Evolutionary conservation across 805 yeast species (phyloP), one percentile per base, ranked within the genome.

Genomic region (Lipomyces yamanashiensis): DNA sequence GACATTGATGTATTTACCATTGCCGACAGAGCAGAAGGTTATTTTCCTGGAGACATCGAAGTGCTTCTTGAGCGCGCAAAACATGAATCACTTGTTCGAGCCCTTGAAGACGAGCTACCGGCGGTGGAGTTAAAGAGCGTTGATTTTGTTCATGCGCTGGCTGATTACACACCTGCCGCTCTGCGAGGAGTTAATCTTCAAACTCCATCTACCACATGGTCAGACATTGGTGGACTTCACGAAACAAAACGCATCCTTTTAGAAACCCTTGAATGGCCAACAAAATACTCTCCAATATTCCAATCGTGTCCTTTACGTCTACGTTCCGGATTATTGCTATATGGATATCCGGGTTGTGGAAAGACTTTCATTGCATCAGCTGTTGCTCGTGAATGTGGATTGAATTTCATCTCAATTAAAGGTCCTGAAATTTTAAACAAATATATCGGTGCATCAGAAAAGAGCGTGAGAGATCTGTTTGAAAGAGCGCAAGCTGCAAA

Each of bases 271-370:
- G 98, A 95, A 72, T 93, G 98, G 98, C 99, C 99, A 1, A 90
- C 96, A 0, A 91, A 87, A 71, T 93, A 93, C 73, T 96, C 97
- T 0, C 97, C 98, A 6, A 90, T 93, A n/a, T 93, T 95, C 76
- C 87, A 87, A 17, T 85, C 85, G 66, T 90, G 96, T 71, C 96
- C 98, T 0, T 78, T 93, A 58, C 78, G 98, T 60, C 79, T 93
- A 58, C 82, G 98, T 71, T 90, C 97, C 0, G 99, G 99, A 56
- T 85, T 93, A 28, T 78, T 93, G 56, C 81, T 93, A 13, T 93
- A 93, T 75, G 99, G 99, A 0, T 93, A 90, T 73, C 98, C 99
- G 0, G 99, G 99, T 1, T 93, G 99, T 77, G 99, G 99, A 52
- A 93, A 93, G 75, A 93, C 98, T 0, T 79, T 92, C 66, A 76